Evolutionary conservation across 495 filamentous ascomycete genomes (phyloP).

Genomic region (Annulohypoxylon moriforme): DNA sequence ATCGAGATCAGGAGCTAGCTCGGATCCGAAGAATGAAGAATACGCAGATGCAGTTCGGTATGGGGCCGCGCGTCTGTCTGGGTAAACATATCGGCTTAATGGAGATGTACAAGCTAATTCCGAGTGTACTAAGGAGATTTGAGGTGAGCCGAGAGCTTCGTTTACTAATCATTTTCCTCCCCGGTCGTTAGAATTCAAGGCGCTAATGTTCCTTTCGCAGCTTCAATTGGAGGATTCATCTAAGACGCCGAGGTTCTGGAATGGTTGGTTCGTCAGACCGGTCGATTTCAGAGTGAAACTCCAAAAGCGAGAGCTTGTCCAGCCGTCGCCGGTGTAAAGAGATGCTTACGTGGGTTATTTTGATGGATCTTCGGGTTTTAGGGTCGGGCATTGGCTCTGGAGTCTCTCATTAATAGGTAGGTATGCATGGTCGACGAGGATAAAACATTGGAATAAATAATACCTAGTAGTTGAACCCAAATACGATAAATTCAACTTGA

Average conservation of each 20-base stretch:
- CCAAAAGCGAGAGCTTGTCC: constrained; percentile 18
- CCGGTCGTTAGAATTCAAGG: neutral
- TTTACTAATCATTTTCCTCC: no score
- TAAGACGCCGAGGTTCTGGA: constrained; percentile 28
- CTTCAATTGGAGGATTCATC: constrained; percentile 30
- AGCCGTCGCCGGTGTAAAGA: constrained; percentile 9
- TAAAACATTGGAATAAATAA: neutral
- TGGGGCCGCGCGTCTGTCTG: constrained; percentile 69
- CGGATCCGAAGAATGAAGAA: constrained; percentile 32
- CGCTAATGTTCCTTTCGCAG: constrained; percentile 3
- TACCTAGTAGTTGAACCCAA: no score
- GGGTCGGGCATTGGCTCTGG: neutral
- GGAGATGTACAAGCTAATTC: constrained; percentile 69
- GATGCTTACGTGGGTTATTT: neutral
- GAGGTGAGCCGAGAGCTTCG: constrained; percentile 28
- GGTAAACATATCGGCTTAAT: constrained; percentile 70
- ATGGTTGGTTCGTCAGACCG: constrained; percentile 30
- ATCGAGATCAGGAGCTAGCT: constrained; percentile 52
- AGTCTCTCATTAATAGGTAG: neutral
- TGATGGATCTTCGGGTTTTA: neutral
- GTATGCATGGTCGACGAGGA: neutral
- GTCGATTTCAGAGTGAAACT: constrained; percentile 26
- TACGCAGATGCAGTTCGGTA: constrained; percentile 62
- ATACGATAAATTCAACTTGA: neutral
- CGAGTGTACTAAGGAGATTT: constrained; percentile 29